Evolutionary conservation across 148 eudicot genomes (phyloP), one percentile per base, ranked within the genome.

Genomic region (Rhododendron ferrugineum): DNA sequence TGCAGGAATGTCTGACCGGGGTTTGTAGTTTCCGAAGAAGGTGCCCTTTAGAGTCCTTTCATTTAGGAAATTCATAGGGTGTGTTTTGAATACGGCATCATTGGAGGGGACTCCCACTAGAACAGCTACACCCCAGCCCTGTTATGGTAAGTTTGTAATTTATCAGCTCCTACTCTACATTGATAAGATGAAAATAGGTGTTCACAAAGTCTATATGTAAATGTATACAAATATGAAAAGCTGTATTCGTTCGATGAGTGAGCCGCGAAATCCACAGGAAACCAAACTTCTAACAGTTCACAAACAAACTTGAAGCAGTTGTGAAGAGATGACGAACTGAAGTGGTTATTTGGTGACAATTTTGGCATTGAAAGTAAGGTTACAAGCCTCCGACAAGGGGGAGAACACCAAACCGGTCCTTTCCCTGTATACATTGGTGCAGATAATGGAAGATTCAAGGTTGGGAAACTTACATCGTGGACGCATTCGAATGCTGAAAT

Each of bases 71-170:
- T 64, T 64, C 70, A 94, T 83, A 0, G 98, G 98, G 74, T 90
- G 89, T 10, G 98, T 95, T 87, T 90, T 94, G 90, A 96, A 94
- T 16, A 89, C 90, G 3, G 91, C 93, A 73, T 96, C 98, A 83
- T 91, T 96, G 92, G 89, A 90, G 1, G 98, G 98, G 26, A 94
- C 95, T 16, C 98, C 96, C 58, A 91, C 92, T 8, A 94, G 93
- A 76, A 93, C 98, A 52, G 96, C 96, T 8, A 93, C 98, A 56
- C 98, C 98, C 98, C 98, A 96, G 13, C 98, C 98, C 98, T 95
- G 84, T 14, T 34, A 37, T 2, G 26, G n/a, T 2, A 75, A 23
- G 11, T 60, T 60, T 2, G 68, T 56, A 22, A 6, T 60, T 8
- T 60, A 60, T 60, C 66, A 60, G 66, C 26, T 60, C 66, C 66